phyloP scores from a whole-genome alignment of 2,329 filamentous ascomycete genomes.

The Paecilomyces dactylethromorphus region DNA sequence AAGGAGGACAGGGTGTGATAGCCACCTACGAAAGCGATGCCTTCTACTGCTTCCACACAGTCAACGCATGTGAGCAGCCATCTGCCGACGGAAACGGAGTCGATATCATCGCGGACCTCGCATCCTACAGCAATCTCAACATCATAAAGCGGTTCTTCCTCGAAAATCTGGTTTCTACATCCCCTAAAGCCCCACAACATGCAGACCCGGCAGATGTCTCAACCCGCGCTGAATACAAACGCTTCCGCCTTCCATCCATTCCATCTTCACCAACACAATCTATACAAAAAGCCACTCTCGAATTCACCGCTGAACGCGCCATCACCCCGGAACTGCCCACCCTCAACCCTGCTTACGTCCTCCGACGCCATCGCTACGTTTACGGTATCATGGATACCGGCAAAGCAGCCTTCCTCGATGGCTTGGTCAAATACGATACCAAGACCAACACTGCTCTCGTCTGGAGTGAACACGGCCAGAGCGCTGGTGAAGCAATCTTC shows the following conservation, averaged over 20 bases:
- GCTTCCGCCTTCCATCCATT: conserved; percentile 33
- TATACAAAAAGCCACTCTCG: conserved; percentile 12
- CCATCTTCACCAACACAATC: conserved; percentile 11
- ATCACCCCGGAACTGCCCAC: conserved; percentile 42
- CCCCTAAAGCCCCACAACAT: conserved; percentile 39
- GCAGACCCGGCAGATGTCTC: conserved; percentile 21
- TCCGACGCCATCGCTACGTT: conserved; percentile 42
- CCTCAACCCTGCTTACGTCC: conserved; percentile 42
- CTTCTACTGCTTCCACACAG: conserved; percentile 72
- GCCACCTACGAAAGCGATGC: conserved; percentile 61
- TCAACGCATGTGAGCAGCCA: conserved; percentile 68
- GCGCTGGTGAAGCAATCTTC: conserved; percentile 50
- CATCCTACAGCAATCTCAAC: conserved; percentile 58
- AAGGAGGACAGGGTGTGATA: conserved; percentile 56
- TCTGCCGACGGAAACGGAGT: conserved; percentile 25
- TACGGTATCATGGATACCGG: conserved; percentile 43
- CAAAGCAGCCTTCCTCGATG: conserved; percentile 45
- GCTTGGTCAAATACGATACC: conserved; percentile 48
- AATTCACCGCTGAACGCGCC: conserved; percentile 18
- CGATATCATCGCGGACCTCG: conserved; percentile 60
- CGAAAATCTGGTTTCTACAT: conserved; percentile 57
- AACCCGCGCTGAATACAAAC: conserved; percentile 16
- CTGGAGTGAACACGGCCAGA: conserved; percentile 46
- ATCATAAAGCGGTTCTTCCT: conserved; percentile 64
- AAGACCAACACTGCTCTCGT: conserved; percentile 30